These are phyloP conservation scores for Capsicum pubescens DNA, from an alignment of 257 asterid species.

Conservation along the genomic window DNA sequence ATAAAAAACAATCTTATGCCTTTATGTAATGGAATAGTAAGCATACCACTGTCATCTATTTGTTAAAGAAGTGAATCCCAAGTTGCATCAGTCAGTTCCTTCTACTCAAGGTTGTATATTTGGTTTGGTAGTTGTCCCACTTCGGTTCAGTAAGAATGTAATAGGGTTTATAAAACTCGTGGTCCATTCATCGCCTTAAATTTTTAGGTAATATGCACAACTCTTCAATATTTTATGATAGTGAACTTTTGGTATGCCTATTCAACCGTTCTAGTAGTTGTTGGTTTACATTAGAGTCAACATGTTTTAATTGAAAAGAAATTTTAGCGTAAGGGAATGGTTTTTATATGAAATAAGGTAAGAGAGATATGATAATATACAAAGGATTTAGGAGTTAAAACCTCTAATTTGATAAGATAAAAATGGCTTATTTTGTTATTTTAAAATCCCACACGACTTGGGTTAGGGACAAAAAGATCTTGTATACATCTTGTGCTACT, in stretches of 20 bases:
- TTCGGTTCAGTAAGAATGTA: background rate
- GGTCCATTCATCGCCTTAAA: background rate
- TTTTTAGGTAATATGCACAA: background rate
- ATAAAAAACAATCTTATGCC: background rate
- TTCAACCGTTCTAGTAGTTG: background rate
- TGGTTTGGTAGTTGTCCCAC: background rate
- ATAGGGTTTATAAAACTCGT: constrained; percentile 2
- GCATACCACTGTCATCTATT: background rate
- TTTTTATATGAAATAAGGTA: background rate
- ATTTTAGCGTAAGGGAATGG: background rate
- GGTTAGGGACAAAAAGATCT: background rate
- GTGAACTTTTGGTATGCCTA: background rate
- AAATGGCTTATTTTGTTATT: background rate
- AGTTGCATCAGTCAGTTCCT: background rate
- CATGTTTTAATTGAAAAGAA: background rate
- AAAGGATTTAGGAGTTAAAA: background rate
- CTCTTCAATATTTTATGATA: background rate
- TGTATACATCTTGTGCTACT: background rate
- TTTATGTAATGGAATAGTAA: background rate
- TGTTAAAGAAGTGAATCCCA: background rate
- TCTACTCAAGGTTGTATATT: background rate
- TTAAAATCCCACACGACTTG: background rate
- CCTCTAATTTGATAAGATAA: background rate
- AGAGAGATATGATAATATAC: background rate
- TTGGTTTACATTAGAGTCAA: background rate